phyloP scores from a whole-genome alignment of 2,329 filamentous ascomycete genomes.

The Fusarium lyarnte region DNA sequence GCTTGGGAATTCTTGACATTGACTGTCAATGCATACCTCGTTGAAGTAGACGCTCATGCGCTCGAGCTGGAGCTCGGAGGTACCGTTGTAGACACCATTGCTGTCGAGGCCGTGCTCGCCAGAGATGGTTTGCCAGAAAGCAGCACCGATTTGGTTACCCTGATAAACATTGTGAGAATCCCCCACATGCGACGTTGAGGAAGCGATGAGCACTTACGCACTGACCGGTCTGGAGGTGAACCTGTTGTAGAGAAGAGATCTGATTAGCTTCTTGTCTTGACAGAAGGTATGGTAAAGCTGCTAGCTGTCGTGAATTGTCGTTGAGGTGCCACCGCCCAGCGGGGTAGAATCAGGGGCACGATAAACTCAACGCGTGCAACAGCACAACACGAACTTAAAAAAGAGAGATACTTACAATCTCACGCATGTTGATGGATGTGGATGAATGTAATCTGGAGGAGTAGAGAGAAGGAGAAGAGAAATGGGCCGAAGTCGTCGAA shows the following conservation, averaged over 20 bases:
- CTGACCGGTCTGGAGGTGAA: slow-evolving; percentile 99
- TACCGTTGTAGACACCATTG: slow-evolving; percentile 98
- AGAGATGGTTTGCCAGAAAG: slow-evolving; percentile 95
- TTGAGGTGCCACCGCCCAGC: slow-evolving; percentile 40
- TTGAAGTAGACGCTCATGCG: slow-evolving; percentile 99
- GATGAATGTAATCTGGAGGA: slow-evolving; percentile 39
- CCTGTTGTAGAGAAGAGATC: slow-evolving; percentile 71
- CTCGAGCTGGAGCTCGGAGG: slow-evolving; percentile 98
- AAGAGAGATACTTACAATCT: slow-evolving; percentile 67
- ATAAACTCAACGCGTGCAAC: slow-evolving; percentile 1
- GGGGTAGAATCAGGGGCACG: slow-evolving; percentile 52
- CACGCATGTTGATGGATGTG: slow-evolving; percentile 67
- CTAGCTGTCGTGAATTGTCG: slow-evolving; percentile 24
- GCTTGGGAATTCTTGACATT: neutral
- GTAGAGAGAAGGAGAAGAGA: slow-evolving; percentile 37
- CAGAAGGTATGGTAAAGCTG: slow-evolving; percentile 14
- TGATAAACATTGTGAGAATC: slow-evolving; percentile 58
- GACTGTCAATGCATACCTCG: slow-evolving; percentile 56
- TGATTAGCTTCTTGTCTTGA: slow-evolving; percentile 62
- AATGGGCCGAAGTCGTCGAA: slow-evolving; percentile 42
- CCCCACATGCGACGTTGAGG: slow-evolving; percentile 18
- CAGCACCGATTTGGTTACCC: slow-evolving; percentile 99
- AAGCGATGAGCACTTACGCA: slow-evolving; percentile 72
- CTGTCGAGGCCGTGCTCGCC: slow-evolving; percentile 97
- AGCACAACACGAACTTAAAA: slow-evolving; percentile 13